A percentile compares a stretch with the other conserved stretches of the same genome.
Conservation (phyloP, 1,139 yeast genomes). For the Debaryomyces fabryi region DNA sequence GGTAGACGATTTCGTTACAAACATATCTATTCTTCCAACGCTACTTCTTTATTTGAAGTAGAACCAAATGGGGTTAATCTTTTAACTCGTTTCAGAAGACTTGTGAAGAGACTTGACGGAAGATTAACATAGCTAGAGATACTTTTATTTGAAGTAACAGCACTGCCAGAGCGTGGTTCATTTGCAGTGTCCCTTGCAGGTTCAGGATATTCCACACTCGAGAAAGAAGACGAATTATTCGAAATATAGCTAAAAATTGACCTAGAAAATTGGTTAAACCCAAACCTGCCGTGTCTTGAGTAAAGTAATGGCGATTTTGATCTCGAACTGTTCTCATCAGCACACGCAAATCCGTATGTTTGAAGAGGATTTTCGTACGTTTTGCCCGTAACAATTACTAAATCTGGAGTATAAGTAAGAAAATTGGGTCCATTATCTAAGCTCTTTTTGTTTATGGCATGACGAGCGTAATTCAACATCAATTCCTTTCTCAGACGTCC, state of each 20-base stretch:
- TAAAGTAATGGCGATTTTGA: slow-evolving; percentile 14
- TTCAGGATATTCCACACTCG: background rate
- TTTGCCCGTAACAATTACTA: slow-evolving; percentile 18
- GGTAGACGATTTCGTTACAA: background rate
- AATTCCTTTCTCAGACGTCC: slow-evolving; percentile 15
- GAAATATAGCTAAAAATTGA: slow-evolving; percentile 19
- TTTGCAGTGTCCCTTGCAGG: background rate
- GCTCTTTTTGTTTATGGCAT: slow-evolving; percentile 4
- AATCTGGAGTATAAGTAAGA: slow-evolving; percentile 20
- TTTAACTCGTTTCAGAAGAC: slow-evolving; percentile 11
- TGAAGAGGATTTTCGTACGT: slow-evolving; percentile 10
- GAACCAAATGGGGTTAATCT: slow-evolving; percentile 15
- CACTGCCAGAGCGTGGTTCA: background rate
- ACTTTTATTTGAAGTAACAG: slow-evolving; percentile 9
- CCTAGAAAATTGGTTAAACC: slow-evolving; percentile 22
- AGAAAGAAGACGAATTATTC: background rate
- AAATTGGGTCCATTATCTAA: slow-evolving; percentile 12
- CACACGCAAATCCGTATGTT: slow-evolving; percentile 17
- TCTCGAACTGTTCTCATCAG: slow-evolving; percentile 9
- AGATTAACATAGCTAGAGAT: slow-evolving; percentile 8
- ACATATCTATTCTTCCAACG: background rate
- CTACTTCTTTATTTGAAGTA: slow-evolving; percentile 12
- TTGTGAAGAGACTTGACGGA: slow-evolving; percentile 9
- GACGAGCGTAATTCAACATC: slow-evolving; percentile 2
- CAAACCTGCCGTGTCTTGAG: slow-evolving; percentile 19